Percentiles rank a stretch among this genome's conserved stretches.
phyloP scores from a whole-genome alignment of 2,329 filamentous ascomycete genomes.

The Verticillium nonalfalfae region DNA sequence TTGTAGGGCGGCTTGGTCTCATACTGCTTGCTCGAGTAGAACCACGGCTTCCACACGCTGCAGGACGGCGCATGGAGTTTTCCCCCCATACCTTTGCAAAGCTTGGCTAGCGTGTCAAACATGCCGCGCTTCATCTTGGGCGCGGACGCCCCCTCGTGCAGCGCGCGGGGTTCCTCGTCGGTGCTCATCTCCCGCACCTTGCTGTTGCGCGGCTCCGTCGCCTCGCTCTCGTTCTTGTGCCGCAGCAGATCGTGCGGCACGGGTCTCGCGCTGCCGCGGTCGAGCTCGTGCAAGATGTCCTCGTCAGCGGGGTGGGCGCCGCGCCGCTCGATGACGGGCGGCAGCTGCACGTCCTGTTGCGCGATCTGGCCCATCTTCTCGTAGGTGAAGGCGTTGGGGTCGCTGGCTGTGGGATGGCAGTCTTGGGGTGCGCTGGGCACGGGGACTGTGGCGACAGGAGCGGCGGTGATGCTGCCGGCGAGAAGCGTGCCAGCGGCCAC shows the following conservation, averaged over 20 bases:
- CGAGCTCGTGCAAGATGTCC: not conserved
- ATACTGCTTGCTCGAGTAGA: not conserved
- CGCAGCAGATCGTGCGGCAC: not conserved
- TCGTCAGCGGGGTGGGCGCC: not conserved
- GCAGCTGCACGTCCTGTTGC: not conserved
- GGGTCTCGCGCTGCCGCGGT: not conserved
- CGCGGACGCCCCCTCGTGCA: not conserved
- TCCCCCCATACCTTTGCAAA: no score
- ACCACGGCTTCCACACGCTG: not conserved
- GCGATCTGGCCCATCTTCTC: no score
- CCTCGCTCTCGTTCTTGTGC: not conserved
- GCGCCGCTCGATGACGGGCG: not conserved
- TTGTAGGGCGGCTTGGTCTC: not conserved
- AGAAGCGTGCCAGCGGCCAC: no score
- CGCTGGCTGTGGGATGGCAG: no score
- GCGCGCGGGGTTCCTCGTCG: not conserved
- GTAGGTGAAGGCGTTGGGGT: no score
- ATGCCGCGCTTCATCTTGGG: not conserved
- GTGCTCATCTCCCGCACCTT: not conserved
- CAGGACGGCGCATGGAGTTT: not conserved
- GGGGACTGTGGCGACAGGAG: no score
- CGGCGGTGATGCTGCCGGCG: no score
- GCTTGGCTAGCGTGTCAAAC: no score
- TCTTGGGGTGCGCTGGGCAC: no score
- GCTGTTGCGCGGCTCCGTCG: not conserved